Base-by-base conservation (phyloP, 805 yeast species). In the Dipodascus albidus region DNA sequence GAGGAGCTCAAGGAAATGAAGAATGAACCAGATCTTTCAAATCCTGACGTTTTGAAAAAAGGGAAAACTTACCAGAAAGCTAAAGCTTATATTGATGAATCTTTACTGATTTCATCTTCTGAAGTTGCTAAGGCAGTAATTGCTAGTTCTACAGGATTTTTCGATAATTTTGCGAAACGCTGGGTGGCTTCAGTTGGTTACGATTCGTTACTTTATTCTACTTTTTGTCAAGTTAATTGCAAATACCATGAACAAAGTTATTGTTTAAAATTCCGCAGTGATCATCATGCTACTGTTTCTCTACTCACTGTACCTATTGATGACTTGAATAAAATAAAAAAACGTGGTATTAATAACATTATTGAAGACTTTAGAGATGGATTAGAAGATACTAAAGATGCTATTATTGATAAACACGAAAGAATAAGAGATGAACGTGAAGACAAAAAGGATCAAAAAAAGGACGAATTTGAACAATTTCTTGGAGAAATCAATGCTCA, bases 341-440 rank as follows among this genome's bases (percentile, higher is more conserved):
- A 14, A 11, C 41, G n/a, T 14, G n/a, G n/a, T n/a, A 11, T 27
- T 11, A 6, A 27, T 27, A 11, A 11, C 6, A 11, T 11, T 27
- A 6, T 6, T 11, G 33, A 27, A 6, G 15, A 38, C 15, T 14
- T 38, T 38, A 38, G 44, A 17, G 44, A 38, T 47, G 81, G 80
- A 47, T 76, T 83, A 57, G 79, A 75, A 51, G 74, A 70, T 57
- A 96, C 86, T 71, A 84, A 83, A 67, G 78, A 77, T 60, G 82
- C 72, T 49, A 71, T 83, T 57, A 76, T 83, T 60, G 82, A 78
- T 58, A 81, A 74, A 50, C 73, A 63, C 48, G 60, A 79, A 65
- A 62, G 15, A 6, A 4, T 4, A 14, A 38, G n/a, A 19, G 44
- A 70, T 64, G 66, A 63, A 53, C 64, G 70, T 19, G 65, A 66